Conservation (phyloP, 768 basidiomycete genomes). For the Leucosporidium creatinivorum region DNA sequence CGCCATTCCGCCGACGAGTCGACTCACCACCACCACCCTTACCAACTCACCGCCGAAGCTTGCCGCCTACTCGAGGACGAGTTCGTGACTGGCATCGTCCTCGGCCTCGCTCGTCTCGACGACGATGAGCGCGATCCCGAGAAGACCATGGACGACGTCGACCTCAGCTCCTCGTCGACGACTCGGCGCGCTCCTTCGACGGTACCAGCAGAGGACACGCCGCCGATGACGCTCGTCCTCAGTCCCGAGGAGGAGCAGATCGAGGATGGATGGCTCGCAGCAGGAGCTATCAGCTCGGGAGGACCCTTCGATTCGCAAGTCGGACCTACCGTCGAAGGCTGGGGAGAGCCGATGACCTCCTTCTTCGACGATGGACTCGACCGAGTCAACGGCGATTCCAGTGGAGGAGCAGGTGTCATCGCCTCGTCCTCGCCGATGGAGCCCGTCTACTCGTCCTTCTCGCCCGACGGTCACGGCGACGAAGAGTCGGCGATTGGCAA, state of each 20-base stretch:
- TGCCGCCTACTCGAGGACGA: constrained; percentile 67
- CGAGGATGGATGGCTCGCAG: constrained; percentile 7
- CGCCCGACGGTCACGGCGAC: constrained; percentile 40
- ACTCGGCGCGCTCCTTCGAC: background rate
- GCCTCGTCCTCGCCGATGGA: background rate
- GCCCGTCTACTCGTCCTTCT: constrained; percentile 26
- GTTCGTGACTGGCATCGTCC: constrained; percentile 74
- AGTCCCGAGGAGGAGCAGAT: constrained; percentile 25
- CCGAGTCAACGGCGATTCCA: background rate
- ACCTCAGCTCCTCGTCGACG: background rate
- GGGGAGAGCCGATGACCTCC: constrained; percentile 2
- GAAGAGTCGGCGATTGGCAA: constrained; percentile 79
- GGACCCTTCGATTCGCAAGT: background rate
- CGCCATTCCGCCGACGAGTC: background rate
- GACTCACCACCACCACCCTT: constrained; percentile 35
- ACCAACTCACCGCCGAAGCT: constrained; percentile 43
- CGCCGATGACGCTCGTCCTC: constrained; percentile 6
- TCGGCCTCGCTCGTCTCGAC: constrained; percentile 77
- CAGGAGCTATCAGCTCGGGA: background rate
- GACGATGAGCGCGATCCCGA: constrained; percentile 34
- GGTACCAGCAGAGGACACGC: background rate
- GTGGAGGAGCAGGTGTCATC: background rate
- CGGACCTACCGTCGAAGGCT: background rate
- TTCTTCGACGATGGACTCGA: background rate
- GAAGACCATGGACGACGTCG: background rate